Percentiles rank a stretch among this genome's conserved stretches.
phyloP scores from a whole-genome alignment of 805 yeast genomes.

The Suhomyces kilbournensis region DNA sequence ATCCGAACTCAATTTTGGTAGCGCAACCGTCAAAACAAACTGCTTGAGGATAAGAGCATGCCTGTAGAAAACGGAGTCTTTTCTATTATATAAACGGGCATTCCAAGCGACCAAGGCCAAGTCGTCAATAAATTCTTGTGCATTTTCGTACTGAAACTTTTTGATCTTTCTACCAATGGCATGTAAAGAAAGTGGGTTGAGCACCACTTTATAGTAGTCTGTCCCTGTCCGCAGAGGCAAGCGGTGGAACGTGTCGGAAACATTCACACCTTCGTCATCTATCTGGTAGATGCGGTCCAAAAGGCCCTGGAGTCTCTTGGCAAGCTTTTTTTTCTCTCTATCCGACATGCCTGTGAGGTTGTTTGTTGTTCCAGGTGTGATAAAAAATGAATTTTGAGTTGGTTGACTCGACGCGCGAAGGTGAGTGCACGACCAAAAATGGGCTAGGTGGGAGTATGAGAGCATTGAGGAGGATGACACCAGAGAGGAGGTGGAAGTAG shows the following conservation, averaged over 20 bases:
- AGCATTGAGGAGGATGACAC: neutral
- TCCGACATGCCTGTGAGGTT: constrained; percentile 27
- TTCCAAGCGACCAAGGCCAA: constrained; percentile 86
- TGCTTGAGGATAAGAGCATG: constrained; percentile 63
- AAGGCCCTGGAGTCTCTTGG: constrained; percentile 26
- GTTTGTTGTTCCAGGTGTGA: neutral
- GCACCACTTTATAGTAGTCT: constrained; percentile 78
- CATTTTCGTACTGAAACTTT: constrained; percentile 50
- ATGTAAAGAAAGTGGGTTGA: constrained; percentile 77
- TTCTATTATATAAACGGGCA: constrained; percentile 79
- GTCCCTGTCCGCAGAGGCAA: constrained; percentile 71
- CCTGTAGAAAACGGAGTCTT: constrained; percentile 60
- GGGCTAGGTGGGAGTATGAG: neutral
- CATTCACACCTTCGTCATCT: constrained; percentile 44
- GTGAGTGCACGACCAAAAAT: neutral
- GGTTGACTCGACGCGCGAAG: constrained; percentile 1
- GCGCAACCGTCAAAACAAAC: constrained; percentile 43
- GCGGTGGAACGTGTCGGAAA: constrained; percentile 59
- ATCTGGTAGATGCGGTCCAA: constrained; percentile 41
- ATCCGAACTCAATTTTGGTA: constrained; percentile 49
- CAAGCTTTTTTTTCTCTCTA: constrained; percentile 37
- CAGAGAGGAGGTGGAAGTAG: neutral
- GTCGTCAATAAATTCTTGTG: constrained; percentile 72
- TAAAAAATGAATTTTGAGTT: neutral
- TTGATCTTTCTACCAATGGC: constrained; percentile 62